Evolutionary conservation across 2,329 filamentous ascomycete genomes (phyloP), one percentile per base, ranked within the genome.

Genomic region (Curvularia sp.): DNA sequence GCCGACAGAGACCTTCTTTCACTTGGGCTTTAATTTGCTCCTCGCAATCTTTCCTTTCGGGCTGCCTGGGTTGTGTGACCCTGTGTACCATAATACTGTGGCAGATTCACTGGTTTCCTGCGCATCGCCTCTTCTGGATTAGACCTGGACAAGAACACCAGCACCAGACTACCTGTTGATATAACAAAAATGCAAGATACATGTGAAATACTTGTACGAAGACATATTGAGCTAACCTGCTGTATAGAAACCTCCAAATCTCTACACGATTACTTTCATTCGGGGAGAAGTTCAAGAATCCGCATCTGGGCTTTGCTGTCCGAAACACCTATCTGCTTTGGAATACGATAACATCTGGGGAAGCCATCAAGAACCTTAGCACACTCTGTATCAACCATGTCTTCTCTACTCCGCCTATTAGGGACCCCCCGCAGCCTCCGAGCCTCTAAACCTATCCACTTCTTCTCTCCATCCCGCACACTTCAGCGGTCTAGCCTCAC

Each of bases 381-480:
- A 19, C n/a, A 8, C 15, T 10, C 15, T 19, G 7, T 28, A 2
- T 1, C 32, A 21, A n/a, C 19, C 43, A 62, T 62, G 59, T 54
- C 57, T 13, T 49, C 59, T 36, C 46, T 57, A 12, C 45, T 59
- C 46, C 53, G 57, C 49, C 53, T 60, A 4, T 49, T 49, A n/a
- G 28, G 61, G 45, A 49, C 63, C 12, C 36, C 62, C 41, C 64
- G 66, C 12, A 51, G 62, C 12, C 32, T 45, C 23, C 28, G 36
- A 43, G 41, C 49, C 21, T 53, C 64, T 21, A 55, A 56, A 21
- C 43, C 58, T n/a, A 51, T 61, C 47, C 59, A 66, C 45, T 70
- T 68, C 63, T 69, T 69, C 63, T 59, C 52, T 23, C 53, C 63
- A 39, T 58, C 62, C 18, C 57, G 53, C 9, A 58, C 60, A 23